phyloP scores from a whole-genome alignment of 129 eudicot genomes.

The Lactuca sativa region DNA sequence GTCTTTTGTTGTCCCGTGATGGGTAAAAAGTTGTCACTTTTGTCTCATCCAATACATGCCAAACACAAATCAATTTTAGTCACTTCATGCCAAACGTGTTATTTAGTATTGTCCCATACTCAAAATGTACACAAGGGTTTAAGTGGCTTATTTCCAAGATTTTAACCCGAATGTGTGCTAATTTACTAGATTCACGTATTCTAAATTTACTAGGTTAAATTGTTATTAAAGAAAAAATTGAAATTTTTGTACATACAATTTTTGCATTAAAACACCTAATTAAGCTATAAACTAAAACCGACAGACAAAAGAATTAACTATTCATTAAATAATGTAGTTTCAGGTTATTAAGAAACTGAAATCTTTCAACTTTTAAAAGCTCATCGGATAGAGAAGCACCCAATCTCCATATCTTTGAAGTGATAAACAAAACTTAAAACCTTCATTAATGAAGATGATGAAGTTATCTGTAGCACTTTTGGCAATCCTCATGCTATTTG shows the following conservation, averaged over 20 bases:
- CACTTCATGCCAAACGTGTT: too few relatives aligned
- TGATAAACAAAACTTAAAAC: conserved; percentile 5
- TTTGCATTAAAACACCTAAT: background rate
- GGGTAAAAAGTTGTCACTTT: too few relatives aligned
- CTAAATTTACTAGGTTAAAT: background rate
- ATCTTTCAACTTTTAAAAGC: conserved; percentile 4
- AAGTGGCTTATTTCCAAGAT: too few relatives aligned
- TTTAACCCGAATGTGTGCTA: too few relatives aligned
- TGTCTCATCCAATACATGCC: too few relatives aligned
- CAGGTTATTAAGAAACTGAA: conserved; percentile 16
- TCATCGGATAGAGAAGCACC: background rate
- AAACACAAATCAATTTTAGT: too few relatives aligned
- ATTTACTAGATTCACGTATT: background rate
- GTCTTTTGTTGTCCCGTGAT: too few relatives aligned
- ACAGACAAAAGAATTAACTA: background rate
- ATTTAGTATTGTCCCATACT: too few relatives aligned
- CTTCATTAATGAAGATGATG: conserved; percentile 19
- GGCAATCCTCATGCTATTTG: conserved; percentile 17
- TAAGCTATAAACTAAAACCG: background rate
- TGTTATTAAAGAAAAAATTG: background rate
- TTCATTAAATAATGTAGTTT: conserved; percentile 15
- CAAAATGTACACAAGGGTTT: background rate
- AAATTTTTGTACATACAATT: background rate
- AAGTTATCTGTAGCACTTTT: background rate
- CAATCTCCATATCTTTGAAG: background rate